Conservation (phyloP, 2,329 filamentous ascomycete species). For the Phialophora verrucosa region DNA sequence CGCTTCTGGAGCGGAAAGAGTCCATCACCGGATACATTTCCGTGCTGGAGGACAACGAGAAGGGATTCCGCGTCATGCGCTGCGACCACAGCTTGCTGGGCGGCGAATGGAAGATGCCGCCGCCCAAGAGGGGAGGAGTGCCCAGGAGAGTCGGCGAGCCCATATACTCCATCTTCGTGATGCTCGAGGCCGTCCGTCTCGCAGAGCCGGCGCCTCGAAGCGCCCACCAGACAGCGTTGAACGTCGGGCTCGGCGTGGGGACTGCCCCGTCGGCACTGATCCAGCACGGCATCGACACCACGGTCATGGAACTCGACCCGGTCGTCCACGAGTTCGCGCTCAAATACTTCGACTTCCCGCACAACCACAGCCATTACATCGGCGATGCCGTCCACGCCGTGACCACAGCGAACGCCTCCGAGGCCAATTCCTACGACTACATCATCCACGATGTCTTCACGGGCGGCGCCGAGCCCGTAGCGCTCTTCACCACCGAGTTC, state of each 20-base stretch:
- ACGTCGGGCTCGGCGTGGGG: constrained; percentile 90
- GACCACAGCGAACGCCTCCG: constrained; percentile 40
- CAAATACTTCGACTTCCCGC: constrained; percentile 79
- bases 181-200: constrained; percentile 88
- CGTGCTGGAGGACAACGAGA: constrained; percentile 75
- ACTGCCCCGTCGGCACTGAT: constrained; percentile 88
- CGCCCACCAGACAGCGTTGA: constrained; percentile 64
- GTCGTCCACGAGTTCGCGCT: constrained; percentile 81
- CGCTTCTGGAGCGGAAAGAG: constrained; percentile 79
- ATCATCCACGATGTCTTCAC: constrained; percentile 98
- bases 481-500: constrained; percentile 87
- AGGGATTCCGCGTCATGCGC: constrained; percentile 79
- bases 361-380: constrained; percentile 79
- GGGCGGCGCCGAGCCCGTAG: constrained; percentile 86
- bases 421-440: constrained; percentile 72
- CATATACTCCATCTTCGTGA: constrained; percentile 94
- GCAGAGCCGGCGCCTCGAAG: constrained; percentile 58
- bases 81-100: constrained; percentile 95
- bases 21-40: constrained; percentile 92
- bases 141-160: constrained; percentile 71
- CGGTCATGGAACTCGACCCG: constrained; percentile 92
- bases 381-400: constrained; percentile 79
- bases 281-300: constrained; percentile 86
- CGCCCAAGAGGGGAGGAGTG: constrained; percentile 60
- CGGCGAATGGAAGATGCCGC: constrained; percentile 75